A percentile compares a stretch with the other conserved stretches of the same genome.
These are phyloP conservation scores for Apiotrichum gamsii DNA, from an alignment of 1,284 basidiomycete species.

Conservation along the genomic window DNA sequence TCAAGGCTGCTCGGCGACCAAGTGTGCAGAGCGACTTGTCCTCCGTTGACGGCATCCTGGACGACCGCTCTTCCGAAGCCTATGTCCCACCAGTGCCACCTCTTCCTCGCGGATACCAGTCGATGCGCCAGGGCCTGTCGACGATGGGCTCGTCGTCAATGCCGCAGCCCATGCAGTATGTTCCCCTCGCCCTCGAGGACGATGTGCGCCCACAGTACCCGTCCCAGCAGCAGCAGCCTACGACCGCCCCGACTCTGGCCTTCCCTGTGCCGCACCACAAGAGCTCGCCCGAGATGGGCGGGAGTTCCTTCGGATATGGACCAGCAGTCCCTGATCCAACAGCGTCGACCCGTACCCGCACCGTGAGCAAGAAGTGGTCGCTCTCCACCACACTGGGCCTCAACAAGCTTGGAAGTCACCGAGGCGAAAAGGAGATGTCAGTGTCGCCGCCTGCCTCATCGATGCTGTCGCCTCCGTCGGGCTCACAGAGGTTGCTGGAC, in stretches of 20 bases:
- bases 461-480: conserved; percentile 9
- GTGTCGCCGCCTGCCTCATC: not conserved
- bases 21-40: conserved; percentile 82
- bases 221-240: not conserved
- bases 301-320: not conserved
- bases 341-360: conserved; percentile 10
- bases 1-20: conserved; percentile 22
- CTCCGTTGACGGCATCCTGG: conserved; percentile 29
- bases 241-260: not conserved
- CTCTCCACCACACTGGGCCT: conserved; percentile 84
- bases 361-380: conserved; percentile 85
- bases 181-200: conserved; percentile 5
- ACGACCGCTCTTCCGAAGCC: conserved; percentile 44
- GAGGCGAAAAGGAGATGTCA: conserved; percentile 16
- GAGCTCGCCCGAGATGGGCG: conserved; percentile 9
- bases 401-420: conserved; percentile 54
- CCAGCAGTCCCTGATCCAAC: not conserved
- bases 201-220: not conserved
- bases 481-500: not conserved
- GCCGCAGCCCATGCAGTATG: conserved; percentile 11
- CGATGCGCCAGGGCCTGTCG: conserved; percentile 43
- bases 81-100: conserved; percentile 91
- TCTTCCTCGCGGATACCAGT: conserved; percentile 83
- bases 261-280: conserved; percentile 7
- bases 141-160: conserved; percentile 2